A percentile compares a stretch with the other conserved stretches of the same genome.
Evolutionary conservation across 441 rosid genomes (phyloP).

Genomic region (Populus hybrid): DNA sequence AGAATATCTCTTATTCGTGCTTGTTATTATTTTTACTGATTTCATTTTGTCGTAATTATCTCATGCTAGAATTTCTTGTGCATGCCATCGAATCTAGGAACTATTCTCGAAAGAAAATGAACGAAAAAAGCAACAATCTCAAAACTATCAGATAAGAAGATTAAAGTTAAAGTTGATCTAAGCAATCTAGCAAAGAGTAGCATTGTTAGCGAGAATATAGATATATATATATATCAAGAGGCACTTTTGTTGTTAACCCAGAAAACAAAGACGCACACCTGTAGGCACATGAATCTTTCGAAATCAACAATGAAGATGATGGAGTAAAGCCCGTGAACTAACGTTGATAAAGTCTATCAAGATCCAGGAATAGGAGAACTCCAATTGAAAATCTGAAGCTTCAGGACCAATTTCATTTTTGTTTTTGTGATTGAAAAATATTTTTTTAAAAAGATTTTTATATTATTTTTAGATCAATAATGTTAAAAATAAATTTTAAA

Average conservation of each 20-base stretch:
- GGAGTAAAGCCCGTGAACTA: background rate
- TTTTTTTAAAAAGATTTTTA: too few relatives aligned
- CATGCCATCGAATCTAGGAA: background rate
- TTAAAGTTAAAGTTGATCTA: background rate
- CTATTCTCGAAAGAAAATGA: background rate
- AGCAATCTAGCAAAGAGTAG: background rate
- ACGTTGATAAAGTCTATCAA: background rate
- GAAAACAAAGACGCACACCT: background rate
- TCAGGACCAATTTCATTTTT: background rate
- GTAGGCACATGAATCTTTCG: background rate
- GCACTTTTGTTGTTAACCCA: background rate
- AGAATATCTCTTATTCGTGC: background rate
- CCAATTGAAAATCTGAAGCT: background rate
- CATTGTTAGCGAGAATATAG: background rate
- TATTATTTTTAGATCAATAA: too few relatives aligned
- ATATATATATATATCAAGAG: too few relatives aligned
- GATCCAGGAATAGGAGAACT: background rate
- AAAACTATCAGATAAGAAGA: background rate
- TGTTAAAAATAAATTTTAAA: too few relatives aligned
- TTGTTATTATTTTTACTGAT: too few relatives aligned
- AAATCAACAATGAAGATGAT: background rate
- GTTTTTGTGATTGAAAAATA: too few relatives aligned
- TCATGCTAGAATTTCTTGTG: background rate
- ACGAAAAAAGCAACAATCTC: background rate
- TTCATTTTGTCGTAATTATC: background rate